These are phyloP conservation scores for Cladosporium sphaerospermum DNA, from an alignment of 2,329 filamentous ascomycete species.

Conservation along the genomic window DNA sequence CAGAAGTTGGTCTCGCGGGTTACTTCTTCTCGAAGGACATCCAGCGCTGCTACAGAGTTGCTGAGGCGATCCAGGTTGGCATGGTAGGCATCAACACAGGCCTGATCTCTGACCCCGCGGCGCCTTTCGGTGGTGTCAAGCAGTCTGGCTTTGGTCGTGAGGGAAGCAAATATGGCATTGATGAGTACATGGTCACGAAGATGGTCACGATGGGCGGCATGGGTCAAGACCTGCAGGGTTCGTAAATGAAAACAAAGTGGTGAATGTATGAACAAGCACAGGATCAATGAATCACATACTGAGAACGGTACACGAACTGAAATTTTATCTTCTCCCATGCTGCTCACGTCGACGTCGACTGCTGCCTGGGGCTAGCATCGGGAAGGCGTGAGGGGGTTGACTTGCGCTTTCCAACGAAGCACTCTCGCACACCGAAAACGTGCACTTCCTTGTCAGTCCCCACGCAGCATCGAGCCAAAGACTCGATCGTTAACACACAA, in stretches of 20 bases:
- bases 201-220: conserved; percentile 54
- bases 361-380: background rate
- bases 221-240: conserved; percentile 48
- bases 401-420: no score
- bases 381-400: background rate
- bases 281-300: background rate
- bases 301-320: background rate
- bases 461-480: no score
- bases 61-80: conserved; percentile 52
- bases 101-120: conserved; percentile 42
- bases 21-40: conserved; percentile 78
- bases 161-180: conserved; percentile 45
- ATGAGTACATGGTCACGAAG: conserved; percentile 44
- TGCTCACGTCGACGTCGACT: background rate
- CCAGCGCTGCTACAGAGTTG: conserved; percentile 53
- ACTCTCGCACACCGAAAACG: no score
- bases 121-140: conserved; percentile 45
- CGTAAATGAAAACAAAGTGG: background rate
- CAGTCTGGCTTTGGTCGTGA: conserved; percentile 47
- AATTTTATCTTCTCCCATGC: no score
- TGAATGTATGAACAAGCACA: background rate
- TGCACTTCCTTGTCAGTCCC: no score
- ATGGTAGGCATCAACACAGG: conserved; percentile 37
- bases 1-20: conserved; percentile 82
- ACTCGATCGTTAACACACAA: no score